Conservation (phyloP, 108 stramenopile species). For the Conticribra guillardii region DNA sequence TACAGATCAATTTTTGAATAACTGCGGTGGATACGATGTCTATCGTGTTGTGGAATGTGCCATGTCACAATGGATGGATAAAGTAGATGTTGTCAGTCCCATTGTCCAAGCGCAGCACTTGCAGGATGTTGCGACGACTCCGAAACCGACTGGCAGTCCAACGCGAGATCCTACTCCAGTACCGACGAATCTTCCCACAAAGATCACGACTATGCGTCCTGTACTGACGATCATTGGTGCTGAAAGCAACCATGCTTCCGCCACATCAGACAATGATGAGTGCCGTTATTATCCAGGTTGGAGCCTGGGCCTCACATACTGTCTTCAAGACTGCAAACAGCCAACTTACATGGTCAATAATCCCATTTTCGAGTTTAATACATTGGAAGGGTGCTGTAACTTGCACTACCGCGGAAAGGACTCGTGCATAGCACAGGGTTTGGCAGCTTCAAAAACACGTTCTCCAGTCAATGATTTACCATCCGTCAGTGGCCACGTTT, state of each 20-base stretch:
- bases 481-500: constrained; percentile 11
- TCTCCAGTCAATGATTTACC: neutral
- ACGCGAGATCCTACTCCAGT: too few species aligned
- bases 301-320: constrained; percentile 12
- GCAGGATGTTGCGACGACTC: too few species aligned
- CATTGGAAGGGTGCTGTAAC: constrained; percentile 17
- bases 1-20: constrained; percentile 20
- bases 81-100: neutral
- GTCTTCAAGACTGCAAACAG: constrained; percentile 31
- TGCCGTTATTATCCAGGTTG: constrained; percentile 40
- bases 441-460: neutral
- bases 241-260: neutral
- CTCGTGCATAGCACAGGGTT: neutral
- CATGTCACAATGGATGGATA: neutral
- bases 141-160: too few species aligned
- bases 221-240: neutral
- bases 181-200: neutral
- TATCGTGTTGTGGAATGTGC: constrained; percentile 27
- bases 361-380: constrained; percentile 26
- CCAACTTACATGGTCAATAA: constrained; percentile 34
- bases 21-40: constrained; percentile 32
- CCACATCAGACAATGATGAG: constrained; percentile 1
- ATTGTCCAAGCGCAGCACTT: too few species aligned
- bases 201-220: neutral
- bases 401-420: constrained; percentile 13